These are phyloP conservation scores for Agaricus sinodeliciosus DNA, from an alignment of 768 basidiomycete species.

Conservation along the genomic window DNA sequence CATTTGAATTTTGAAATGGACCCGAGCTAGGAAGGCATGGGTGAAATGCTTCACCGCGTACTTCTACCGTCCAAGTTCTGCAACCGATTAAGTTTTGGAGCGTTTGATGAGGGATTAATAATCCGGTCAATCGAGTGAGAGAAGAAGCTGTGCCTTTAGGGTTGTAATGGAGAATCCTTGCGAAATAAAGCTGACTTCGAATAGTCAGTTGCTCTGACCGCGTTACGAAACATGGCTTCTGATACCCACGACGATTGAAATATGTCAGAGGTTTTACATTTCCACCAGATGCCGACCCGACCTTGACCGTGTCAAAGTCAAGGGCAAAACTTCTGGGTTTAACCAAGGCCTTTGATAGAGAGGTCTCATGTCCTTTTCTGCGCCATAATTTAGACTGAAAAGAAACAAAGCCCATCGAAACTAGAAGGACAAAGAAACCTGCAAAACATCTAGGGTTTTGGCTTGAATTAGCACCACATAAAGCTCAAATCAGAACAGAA, in stretches of 20 bases:
- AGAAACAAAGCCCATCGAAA: too few species aligned
- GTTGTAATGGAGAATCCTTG: too few species aligned
- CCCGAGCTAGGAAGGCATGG: neutral
- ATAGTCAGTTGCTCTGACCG: too few species aligned
- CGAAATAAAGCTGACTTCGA: neutral
- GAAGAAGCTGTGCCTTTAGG: neutral
- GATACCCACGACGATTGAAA: too few species aligned
- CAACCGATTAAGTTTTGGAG: neutral
- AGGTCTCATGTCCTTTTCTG: too few species aligned
- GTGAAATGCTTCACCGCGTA: neutral
- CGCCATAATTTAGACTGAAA: neutral
- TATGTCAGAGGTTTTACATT: too few species aligned
- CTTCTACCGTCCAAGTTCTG: neutral
- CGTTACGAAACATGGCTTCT: too few species aligned
- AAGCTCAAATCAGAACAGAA: too few species aligned
- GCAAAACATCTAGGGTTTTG: neutral
- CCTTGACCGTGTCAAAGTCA: too few species aligned
- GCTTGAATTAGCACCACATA: neutral
- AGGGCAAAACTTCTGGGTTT: too few species aligned
- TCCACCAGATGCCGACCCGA: too few species aligned
- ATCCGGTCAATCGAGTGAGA: slow-evolving; percentile 1
- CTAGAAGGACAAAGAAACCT: neutral
- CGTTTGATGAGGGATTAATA: neutral
- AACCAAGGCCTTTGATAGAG: too few species aligned
- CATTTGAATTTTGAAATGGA: neutral